Evolutionary conservation across 768 basidiomycete species (phyloP).

Genomic region (Boletus speciosus): DNA sequence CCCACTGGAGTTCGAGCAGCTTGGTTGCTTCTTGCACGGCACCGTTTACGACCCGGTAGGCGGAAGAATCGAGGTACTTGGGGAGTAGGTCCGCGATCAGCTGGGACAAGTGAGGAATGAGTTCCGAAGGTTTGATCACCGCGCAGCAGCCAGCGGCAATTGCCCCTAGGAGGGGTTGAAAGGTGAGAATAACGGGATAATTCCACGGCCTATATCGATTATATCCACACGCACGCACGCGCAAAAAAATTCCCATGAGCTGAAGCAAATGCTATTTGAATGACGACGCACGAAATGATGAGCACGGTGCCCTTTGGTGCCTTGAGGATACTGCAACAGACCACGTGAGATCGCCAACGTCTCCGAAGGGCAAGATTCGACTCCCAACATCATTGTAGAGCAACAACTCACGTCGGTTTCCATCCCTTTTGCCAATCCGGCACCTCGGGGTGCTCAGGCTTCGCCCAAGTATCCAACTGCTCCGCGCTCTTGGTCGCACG

Average conservation of each 20-base stretch:
- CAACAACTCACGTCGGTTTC: constrained; percentile 40
- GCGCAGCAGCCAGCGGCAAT: constrained; percentile 73
- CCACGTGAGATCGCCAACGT: neutral
- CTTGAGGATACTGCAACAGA: constrained; percentile 37
- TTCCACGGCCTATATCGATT: constrained; percentile 55
- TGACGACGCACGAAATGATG: constrained; percentile 50
- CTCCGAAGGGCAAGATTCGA: neutral
- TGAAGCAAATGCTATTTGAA: neutral
- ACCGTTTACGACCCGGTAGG: constrained; percentile 54
- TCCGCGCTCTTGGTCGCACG: constrained; percentile 42
- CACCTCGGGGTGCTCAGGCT: constrained; percentile 39
- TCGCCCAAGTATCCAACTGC: constrained; percentile 57
- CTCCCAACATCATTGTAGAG: no score
- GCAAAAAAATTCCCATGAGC: neutral
- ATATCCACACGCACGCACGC: neutral
- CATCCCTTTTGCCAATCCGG: constrained; percentile 43
- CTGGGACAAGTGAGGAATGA: constrained; percentile 41
- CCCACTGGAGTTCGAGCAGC: constrained; percentile 30
- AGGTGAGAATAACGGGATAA: constrained; percentile 52
- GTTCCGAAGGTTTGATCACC: constrained; percentile 65
- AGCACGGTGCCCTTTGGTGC: constrained; percentile 60
- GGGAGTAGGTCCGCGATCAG: constrained; percentile 55
- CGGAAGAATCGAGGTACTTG: constrained; percentile 49
- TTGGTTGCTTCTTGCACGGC: constrained; percentile 38
- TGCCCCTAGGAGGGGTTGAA: constrained; percentile 64